phyloP scores from a whole-genome alignment of 2,329 filamentous ascomycete species.

The Chaetomium sp. region DNA sequence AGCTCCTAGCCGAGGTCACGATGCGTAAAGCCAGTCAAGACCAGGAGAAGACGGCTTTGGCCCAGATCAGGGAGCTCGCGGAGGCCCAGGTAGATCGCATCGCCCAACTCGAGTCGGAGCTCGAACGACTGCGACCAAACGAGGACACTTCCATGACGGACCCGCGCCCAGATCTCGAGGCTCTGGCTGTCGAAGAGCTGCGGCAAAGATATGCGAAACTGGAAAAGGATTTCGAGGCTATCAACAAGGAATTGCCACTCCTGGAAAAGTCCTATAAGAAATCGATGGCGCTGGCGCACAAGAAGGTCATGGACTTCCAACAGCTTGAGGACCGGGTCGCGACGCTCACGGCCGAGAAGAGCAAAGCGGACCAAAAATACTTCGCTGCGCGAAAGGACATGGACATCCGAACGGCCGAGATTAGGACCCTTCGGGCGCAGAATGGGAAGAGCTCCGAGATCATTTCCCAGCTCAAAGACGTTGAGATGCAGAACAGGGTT shows the following conservation, averaged over 20 bases:
- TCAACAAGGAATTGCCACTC: conserved; percentile 84
- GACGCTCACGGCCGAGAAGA: conserved; percentile 80
- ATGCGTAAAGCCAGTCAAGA: conserved; percentile 80
- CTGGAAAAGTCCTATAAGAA: conserved; percentile 92
- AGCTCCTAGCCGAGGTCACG: conserved; percentile 77
- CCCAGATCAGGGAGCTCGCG: conserved; percentile 78
- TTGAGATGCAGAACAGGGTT: conserved; percentile 74
- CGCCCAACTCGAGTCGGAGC: conserved; percentile 76
- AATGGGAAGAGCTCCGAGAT: conserved; percentile 92
- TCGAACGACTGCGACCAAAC: conserved; percentile 65
- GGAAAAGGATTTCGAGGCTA: conserved; percentile 76
- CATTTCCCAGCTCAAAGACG: conserved; percentile 88
- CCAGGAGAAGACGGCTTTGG: conserved; percentile 67
- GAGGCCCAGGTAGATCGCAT: conserved; percentile 81
- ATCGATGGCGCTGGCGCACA: conserved; percentile 78
- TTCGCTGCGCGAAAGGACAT: conserved; percentile 95
- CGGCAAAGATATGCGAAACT: conserved; percentile 72
- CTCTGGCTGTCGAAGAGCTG: conserved; percentile 69
- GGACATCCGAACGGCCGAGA: conserved; percentile 79
- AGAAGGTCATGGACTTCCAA: conserved; percentile 79
- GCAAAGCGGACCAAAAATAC: conserved; percentile 96
- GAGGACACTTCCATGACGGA: conserved; percentile 52
- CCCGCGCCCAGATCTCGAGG: conserved; percentile 54
- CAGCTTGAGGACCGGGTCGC: conserved; percentile 76
- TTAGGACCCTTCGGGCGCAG: conserved; percentile 76